A percentile compares a stretch with the other conserved stretches of the same genome.
Evolutionary conservation across 139 green algal species (phyloP).

Genomic region (Chlorella sorokiniana): DNA sequence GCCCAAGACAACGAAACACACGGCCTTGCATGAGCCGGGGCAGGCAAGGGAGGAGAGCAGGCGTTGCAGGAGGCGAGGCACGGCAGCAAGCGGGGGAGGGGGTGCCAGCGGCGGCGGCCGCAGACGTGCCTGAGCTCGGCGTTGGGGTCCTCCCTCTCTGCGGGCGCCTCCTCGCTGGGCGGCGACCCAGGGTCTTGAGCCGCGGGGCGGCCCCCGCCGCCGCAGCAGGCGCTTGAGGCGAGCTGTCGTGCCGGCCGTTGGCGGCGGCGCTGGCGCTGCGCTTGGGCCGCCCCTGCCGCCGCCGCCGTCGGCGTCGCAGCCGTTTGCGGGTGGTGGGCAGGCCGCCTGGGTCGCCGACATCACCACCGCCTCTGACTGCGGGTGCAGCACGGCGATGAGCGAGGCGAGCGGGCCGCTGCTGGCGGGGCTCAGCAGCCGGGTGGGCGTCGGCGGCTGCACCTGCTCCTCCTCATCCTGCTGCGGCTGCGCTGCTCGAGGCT

Average conservation of each 20-base stretch:
- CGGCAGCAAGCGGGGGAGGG: background rate
- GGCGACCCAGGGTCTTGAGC: too few species aligned
- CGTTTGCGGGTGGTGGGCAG: background rate
- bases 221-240: background rate
- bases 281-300: background rate
- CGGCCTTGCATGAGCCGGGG: too few species aligned
- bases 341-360: constrained; percentile 4
- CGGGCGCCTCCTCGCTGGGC: too few species aligned
- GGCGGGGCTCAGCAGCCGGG: background rate
- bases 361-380: constrained; percentile 15
- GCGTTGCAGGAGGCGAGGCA: background rate
- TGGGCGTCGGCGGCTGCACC: background rate
- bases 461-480: background rate
- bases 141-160: constrained; percentile 2
- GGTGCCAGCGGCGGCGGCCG: background rate
- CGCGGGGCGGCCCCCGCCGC: background rate
- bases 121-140: background rate
- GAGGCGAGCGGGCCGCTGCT: constrained; percentile 19
- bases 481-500: background rate
- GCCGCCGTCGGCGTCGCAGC: background rate
- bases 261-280: background rate
- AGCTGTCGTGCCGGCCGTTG: background rate
- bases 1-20: too few species aligned
- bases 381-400: constrained; percentile 16
- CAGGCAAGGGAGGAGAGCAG: background rate